These are phyloP conservation scores for Fusarium camptoceras DNA, from an alignment of 2,329 filamentous ascomycete genomes.

Conservation along the genomic window DNA sequence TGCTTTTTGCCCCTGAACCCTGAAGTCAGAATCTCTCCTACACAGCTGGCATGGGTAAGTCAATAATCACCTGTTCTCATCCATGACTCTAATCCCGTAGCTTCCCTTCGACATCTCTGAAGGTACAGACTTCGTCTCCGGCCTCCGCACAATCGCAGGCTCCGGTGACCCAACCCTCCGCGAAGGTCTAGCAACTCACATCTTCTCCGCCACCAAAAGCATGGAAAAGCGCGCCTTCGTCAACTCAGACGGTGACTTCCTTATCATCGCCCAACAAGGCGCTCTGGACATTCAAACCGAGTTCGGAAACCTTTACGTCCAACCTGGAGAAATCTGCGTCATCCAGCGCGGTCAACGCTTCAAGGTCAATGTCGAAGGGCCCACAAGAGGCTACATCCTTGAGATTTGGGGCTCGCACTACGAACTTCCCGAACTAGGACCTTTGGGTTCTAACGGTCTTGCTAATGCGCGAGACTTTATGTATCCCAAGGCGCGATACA, in stretches of 20 bases:
- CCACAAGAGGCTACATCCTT: constrained; percentile 73
- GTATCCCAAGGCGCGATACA: constrained; percentile 69
- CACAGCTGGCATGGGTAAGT: constrained; percentile 44
- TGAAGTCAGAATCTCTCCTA: constrained; percentile 39
- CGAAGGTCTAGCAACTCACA: constrained; percentile 62
- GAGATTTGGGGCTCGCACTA: constrained; percentile 75
- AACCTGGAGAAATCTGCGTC: constrained; percentile 75
- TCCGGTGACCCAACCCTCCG: constrained; percentile 62
- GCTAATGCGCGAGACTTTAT: constrained; percentile 76
- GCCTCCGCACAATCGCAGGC: constrained; percentile 62
- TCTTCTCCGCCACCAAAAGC: constrained; percentile 59
- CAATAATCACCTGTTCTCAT: rapidly evolving
- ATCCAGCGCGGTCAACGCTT: constrained; percentile 73
- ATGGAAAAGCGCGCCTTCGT: constrained; percentile 63
- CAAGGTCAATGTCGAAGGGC: constrained; percentile 58
- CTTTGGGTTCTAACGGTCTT: constrained; percentile 73
- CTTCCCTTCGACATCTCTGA: constrained; percentile 56
- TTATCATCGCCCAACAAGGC: constrained; percentile 74
- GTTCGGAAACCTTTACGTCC: constrained; percentile 71
- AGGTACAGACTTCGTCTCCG: constrained; percentile 45
- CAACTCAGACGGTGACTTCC: constrained; percentile 73
- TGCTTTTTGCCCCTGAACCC: constrained; percentile 44
- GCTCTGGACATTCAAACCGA: constrained; percentile 76
- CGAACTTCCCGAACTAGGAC: constrained; percentile 73
- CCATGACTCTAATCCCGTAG: neutral